Conservation (phyloP, 805 yeast genomes). For the Lipomyces spencermartinsiae region DNA sequence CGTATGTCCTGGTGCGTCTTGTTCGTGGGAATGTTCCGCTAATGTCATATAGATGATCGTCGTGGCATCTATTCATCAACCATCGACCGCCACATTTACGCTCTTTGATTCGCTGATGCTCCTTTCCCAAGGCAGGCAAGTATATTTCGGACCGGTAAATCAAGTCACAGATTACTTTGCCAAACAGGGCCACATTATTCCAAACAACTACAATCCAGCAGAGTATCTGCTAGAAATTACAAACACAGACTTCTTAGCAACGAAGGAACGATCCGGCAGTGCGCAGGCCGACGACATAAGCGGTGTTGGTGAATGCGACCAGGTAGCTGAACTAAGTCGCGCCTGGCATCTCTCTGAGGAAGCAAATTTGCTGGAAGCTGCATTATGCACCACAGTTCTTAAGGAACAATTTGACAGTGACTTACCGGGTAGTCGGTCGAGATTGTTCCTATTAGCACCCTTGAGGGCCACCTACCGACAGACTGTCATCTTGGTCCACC, state of each 20-base stretch:
- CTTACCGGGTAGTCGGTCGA: not conserved
- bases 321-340: not conserved
- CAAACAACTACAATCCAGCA: slow-evolving; percentile 42
- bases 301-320: not conserved
- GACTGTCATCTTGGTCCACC: slow-evolving; percentile 39
- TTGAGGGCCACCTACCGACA: slow-evolving; percentile 22
- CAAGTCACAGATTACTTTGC: slow-evolving; percentile 39
- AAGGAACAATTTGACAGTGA: not conserved
- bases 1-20: not conserved
- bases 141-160: slow-evolving; percentile 34
- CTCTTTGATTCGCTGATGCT: slow-evolving; percentile 44
- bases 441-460: not conserved
- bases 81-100: slow-evolving; percentile 46
- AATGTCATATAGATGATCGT: slow-evolving; percentile 8
- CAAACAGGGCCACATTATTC: slow-evolving; percentile 34
- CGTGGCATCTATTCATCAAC: slow-evolving; percentile 48
- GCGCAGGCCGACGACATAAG: no score
- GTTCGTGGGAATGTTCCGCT: not conserved
- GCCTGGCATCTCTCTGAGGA: not conserved
- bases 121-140: slow-evolving; percentile 43
- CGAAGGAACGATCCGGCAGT: not conserved
- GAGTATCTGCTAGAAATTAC: slow-evolving; percentile 45
- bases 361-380: not conserved
- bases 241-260: slow-evolving; percentile 42
- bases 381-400: not conserved